A percentile compares a stretch with the other conserved stretches of the same genome.
phyloP scores from a whole-genome alignment of 140 eudicot species.

The Senecio squalidus region DNA sequence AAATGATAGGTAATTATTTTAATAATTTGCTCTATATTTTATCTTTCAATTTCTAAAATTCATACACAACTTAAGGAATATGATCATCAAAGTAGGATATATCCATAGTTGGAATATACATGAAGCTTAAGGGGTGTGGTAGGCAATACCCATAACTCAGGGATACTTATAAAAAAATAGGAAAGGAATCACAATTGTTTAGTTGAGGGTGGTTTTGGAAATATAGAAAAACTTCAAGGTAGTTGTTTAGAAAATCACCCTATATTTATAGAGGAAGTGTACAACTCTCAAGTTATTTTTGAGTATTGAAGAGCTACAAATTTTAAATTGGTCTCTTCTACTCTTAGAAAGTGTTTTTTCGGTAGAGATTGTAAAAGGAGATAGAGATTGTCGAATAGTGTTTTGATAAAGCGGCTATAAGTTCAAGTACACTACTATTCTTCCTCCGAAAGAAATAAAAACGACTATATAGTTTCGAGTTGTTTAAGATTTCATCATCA shows the following conservation, averaged over 20 bases:
- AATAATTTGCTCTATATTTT: too few species aligned
- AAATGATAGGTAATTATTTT: too few species aligned
- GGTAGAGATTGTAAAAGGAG: conserved; percentile 2
- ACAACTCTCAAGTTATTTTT: conserved; percentile 21
- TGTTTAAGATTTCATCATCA: not conserved
- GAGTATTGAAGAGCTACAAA: conserved; percentile 24
- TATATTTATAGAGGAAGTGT: conserved; percentile 28
- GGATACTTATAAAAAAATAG: not conserved
- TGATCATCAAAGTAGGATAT: too few species aligned
- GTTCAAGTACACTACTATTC: not conserved
- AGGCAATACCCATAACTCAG: conserved; percentile 10
- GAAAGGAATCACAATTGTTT: not conserved
- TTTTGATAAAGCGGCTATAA: not conserved
- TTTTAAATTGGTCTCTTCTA: conserved; percentile 17
- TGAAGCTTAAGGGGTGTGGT: too few species aligned
- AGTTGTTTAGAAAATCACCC: not conserved
- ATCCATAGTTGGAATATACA: too few species aligned
- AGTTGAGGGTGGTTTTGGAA: conserved; percentile 9
- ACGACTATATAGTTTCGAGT: not conserved
- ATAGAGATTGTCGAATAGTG: conserved; percentile 1
- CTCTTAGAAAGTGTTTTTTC: conserved; percentile 9
- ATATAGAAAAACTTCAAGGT: conserved; percentile 16
- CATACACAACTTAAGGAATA: too few species aligned
- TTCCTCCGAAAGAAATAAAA: not conserved
- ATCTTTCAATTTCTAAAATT: too few species aligned